Evolutionary conservation across 371 early-diverging fungal genomes (phyloP).

Genomic region (Cokeromyces recurvatus): DNA sequence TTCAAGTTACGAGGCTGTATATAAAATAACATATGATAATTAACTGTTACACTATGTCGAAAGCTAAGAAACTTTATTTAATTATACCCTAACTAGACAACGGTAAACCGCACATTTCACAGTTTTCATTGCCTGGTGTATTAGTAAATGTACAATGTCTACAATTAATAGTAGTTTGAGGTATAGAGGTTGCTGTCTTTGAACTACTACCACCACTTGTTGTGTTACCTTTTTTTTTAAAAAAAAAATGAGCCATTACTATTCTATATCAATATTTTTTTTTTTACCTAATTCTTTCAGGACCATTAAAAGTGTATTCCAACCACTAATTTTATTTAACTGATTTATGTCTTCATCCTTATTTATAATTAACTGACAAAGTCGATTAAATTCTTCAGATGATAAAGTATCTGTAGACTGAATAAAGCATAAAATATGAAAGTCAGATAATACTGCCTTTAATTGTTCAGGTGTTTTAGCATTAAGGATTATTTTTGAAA

Average conservation of each 20-base stretch:
- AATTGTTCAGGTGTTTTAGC: conserved; percentile 30
- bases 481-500: conserved; percentile 51
- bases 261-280: no score
- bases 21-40: no score
- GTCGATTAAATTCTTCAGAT: conserved; percentile 49
- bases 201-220: no score
- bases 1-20: no score
- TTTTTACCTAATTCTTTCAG: conserved; percentile 54
- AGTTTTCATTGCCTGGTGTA: conserved; percentile 55
- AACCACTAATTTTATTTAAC: conserved; percentile 56
- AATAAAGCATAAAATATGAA: conserved; percentile 77
- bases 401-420: conserved; percentile 44
- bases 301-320: conserved; percentile 76
- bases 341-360: conserved; percentile 36
- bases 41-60: no score
- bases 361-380: conserved; percentile 50
- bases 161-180: conserved; percentile 72
- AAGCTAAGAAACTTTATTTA: no score
- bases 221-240: no score
- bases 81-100: conserved; percentile 36
- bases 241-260: no score
- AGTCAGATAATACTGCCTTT: conserved; percentile 64
- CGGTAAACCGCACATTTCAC: conserved; percentile 96
- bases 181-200: no score
- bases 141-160: conserved; percentile 93